Evolutionary conservation across 2,329 filamentous ascomycete species (phyloP), one percentile per base, ranked within the genome.

Genomic region (Monosporascus cannonballus): DNA sequence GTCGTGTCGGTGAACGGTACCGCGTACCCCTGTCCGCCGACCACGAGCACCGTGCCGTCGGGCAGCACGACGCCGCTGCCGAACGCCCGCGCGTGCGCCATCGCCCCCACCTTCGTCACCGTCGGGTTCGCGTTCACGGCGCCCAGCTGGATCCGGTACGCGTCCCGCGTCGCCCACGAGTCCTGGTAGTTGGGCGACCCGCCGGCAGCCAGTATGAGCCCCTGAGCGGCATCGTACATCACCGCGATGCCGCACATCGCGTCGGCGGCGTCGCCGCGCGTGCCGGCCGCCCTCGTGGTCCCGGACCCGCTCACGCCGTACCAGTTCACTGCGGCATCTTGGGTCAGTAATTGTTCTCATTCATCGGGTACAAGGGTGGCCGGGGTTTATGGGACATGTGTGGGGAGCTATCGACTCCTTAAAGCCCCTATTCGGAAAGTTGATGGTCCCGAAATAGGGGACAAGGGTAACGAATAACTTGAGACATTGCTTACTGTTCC

Each of bases 171-270:
- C 1, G 72, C 72, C 9, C 60, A 48, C 9, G 66, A 68, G 50
- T 70, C 58, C 25, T 71, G 64, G 58, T 79, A 80, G 42, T 67
- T 63, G 0, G 69, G 64, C 1, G 73, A 68, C 9, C 78, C 79
- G 39, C 79, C 78, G 6, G 71, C 65, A 0, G 75, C 73, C 7
- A 81, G 67, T 25, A 81, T 80, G 59, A 77, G 76, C 25, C 78
- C 78, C 5, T 59, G 61, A 0, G 67, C 63, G 45, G 77, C 76
- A 58, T 81, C 78, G 56, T 75, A 80, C 76, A 81, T 79, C 51
- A 76, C 69, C 5, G 73, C 73, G 49, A 70, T 73, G 9, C 77
- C 79, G 51, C 70, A 73, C 78, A 81, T 81, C 6, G 76, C 66
- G 55, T 81, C 73, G 1, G 61, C 53, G 51, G 75, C 73, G 14